Base-by-base conservation (phyloP, 495 filamentous ascomycete species). In the Xylaria venustula region DNA sequence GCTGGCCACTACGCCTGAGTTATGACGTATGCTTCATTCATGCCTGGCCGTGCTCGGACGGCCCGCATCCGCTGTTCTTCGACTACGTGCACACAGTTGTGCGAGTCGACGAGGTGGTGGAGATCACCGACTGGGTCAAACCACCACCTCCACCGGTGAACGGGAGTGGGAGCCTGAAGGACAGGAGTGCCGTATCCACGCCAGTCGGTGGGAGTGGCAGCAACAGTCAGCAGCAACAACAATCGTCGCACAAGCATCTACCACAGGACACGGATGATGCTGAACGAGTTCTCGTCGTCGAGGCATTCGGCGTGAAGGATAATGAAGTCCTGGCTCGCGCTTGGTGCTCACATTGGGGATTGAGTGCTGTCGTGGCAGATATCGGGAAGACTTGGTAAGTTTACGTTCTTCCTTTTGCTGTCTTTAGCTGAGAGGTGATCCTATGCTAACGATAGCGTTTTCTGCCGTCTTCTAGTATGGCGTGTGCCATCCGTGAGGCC, bases 251-350 rank as follows among this genome's bases (percentile, higher is more conserved):
- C 17, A 49, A 48, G 22, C 22, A 46, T 23, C 41, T 25, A 15
- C 52, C 49, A 6, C 50, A 57, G 32, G 68, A 69, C 19, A 70
- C 50, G 7, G 71, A 73, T 22, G 78, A 83, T 48, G 72, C 83
- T 9, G 85, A 88, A 61, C 77, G 77, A 63, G 86, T 91, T 11
- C 75, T 91, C 37, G 87, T 87, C 34, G 78, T 91, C 17, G 84
- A 90, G 72, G 87, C 87, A 26, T 85, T 87, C 63, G 88, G 88
- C 9, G 86, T 86, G 26, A 72, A 70, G 47, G 88, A 91, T 69
- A 90, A 90, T 60, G 88, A 89, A 71, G 88, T 91, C 14, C 79
- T 91, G 65, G 87, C 86, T 1, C 74, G 88, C 50, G 88, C 88
- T 44, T 90, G 88, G 88, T 90, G 86, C 64, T 77, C 83, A 61